Conservation (phyloP, 495 filamentous ascomycete species). For the Physcia stellaris region DNA sequence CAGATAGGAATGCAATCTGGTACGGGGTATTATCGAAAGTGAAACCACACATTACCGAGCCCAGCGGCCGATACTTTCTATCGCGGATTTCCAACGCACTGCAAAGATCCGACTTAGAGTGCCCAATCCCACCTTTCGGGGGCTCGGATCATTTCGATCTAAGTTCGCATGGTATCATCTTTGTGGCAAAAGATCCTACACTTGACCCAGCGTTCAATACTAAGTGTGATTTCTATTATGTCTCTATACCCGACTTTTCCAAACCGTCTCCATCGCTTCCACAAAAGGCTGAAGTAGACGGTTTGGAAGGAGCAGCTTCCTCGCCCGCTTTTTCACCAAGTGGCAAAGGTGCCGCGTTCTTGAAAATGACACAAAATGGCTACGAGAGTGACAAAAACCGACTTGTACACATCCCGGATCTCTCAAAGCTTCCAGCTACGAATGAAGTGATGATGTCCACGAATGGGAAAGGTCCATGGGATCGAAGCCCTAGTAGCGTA, state of each 20-base stretch:
- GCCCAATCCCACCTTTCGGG: constrained; percentile 46
- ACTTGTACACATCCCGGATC: constrained; percentile 48
- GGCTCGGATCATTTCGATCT: constrained; percentile 47
- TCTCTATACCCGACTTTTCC: constrained; percentile 40
- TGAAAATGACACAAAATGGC: constrained; percentile 62
- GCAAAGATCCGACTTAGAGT: constrained; percentile 27
- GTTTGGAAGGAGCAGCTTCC: constrained; percentile 56
- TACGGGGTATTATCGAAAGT: constrained; percentile 48
- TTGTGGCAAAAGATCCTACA: constrained; percentile 73
- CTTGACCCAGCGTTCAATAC: constrained; percentile 70
- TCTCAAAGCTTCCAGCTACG: constrained; percentile 41
- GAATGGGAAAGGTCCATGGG: constrained; percentile 53
- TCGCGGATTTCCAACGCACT: constrained; percentile 36
- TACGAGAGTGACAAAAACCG: constrained; percentile 86
- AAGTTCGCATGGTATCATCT: constrained; percentile 46
- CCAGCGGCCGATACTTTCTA: constrained; percentile 30
- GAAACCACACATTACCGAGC: constrained; percentile 23
- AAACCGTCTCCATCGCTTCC: constrained; percentile 36
- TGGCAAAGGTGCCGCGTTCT: constrained; percentile 62
- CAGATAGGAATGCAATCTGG: constrained; percentile 60
- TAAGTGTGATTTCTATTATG: constrained; percentile 61
- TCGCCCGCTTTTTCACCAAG: constrained; percentile 65
- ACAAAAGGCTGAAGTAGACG: constrained; percentile 20
- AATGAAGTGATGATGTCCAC: constrained; percentile 48
- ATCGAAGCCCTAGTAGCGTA: constrained; percentile 49